Conservation (phyloP, 305 asterid species). For the Salvia sclarea region DNA sequence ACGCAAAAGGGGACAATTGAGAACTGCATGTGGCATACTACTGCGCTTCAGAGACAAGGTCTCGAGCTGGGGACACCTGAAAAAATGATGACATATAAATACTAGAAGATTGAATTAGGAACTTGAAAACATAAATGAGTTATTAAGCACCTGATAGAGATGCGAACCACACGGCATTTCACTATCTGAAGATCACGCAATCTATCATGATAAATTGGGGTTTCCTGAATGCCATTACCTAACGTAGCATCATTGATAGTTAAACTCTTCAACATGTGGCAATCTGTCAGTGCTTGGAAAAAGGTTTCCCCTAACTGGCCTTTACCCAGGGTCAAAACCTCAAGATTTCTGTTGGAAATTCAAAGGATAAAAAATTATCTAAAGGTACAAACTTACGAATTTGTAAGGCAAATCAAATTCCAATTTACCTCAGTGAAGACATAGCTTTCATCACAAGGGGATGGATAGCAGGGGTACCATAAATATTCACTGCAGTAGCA, state of each 20-base stretch:
- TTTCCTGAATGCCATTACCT: slow-evolving; percentile 93
- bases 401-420: slow-evolving; percentile 22
- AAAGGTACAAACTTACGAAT: slow-evolving; percentile 1
- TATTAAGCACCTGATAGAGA: slow-evolving; percentile 71
- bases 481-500: slow-evolving; percentile 77
- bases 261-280: slow-evolving; percentile 79
- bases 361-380: slow-evolving; percentile 33
- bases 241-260: slow-evolving; percentile 80
- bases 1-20: slow-evolving; percentile 79
- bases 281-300: slow-evolving; percentile 74
- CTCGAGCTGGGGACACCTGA: slow-evolving; percentile 90
- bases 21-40: slow-evolving; percentile 93
- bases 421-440: slow-evolving; percentile 64
- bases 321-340: slow-evolving; percentile 84
- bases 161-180: slow-evolving; percentile 91
- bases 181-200: slow-evolving; percentile 80
- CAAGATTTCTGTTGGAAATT: slow-evolving; percentile 68
- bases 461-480: slow-evolving; percentile 69
- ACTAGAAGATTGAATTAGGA: not conserved
- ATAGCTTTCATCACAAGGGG: slow-evolving; percentile 74
- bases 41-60: slow-evolving; percentile 95
- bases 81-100: slow-evolving; percentile 28
- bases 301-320: slow-evolving; percentile 84
- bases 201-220: slow-evolving; percentile 68
- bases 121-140: not conserved